phyloP scores from a whole-genome alignment of 257 asterid species.

The Gynochthodes officinalis region DNA sequence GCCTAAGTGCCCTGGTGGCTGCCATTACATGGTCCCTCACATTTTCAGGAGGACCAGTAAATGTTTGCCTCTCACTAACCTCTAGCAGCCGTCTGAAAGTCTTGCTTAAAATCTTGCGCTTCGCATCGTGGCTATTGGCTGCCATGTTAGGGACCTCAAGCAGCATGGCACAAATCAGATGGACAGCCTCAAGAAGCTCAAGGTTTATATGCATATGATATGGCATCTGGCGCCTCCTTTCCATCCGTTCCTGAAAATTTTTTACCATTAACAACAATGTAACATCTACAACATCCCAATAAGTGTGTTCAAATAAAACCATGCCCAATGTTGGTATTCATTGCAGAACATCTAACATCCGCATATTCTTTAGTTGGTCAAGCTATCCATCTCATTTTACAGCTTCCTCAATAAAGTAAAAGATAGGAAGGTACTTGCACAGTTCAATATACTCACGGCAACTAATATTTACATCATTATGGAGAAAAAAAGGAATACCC shows the following conservation, averaged over 20 bases:
- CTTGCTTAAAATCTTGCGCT: slow-evolving; percentile 80
- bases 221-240: slow-evolving; percentile 98
- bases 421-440: background rate
- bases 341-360: background rate
- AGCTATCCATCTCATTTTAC: background rate
- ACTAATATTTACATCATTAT: background rate
- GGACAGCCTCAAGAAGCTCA: slow-evolving; percentile 98
- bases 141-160: slow-evolving; percentile 99
- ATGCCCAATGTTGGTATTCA: background rate
- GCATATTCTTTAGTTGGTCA: background rate
- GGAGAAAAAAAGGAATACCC: background rate
- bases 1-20: slow-evolving; percentile 77
- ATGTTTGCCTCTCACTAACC: slow-evolving; percentile 80
- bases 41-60: slow-evolving; percentile 92
- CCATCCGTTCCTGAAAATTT: slow-evolving; percentile 69
- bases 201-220: slow-evolving; percentile 98
- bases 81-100: slow-evolving; percentile 76
- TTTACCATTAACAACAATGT: background rate
- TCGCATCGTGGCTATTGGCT: slow-evolving; percentile 76
- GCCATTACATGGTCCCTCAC: slow-evolving; percentile 98
- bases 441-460: background rate
- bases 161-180: slow-evolving; percentile 84
- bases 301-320: background rate
- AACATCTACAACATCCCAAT: background rate
- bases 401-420: background rate